A percentile compares a stretch with the other conserved stretches of the same genome.
phyloP scores from a whole-genome alignment of 2,329 filamentous ascomycete genomes.

The Neopestalotiopsis clavispora region DNA sequence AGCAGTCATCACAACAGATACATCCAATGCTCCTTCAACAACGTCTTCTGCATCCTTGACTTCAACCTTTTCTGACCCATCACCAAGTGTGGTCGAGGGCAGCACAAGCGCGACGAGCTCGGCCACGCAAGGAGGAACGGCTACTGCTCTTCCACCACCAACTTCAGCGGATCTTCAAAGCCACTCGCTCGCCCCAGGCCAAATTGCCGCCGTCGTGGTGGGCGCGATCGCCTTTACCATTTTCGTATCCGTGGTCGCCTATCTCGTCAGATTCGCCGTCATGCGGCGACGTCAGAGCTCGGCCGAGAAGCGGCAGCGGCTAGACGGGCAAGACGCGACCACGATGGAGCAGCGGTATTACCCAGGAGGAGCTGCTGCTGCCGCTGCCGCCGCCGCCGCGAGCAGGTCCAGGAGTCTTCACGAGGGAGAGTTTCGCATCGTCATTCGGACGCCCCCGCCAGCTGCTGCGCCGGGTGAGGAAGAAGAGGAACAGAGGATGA shows the following conservation, averaged over 20 bases:
- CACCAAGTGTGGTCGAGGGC: background rate
- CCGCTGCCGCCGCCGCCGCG: background rate
- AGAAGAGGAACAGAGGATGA: background rate
- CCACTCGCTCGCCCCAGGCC: background rate
- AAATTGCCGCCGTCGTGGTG: slow-evolving; percentile 7
- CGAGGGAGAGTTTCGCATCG: slow-evolving; percentile 7
- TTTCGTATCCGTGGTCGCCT: slow-evolving; percentile 1
- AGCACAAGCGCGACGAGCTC: background rate
- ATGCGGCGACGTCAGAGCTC: background rate
- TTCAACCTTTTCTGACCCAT: background rate
- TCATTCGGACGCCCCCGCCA: slow-evolving; percentile 2
- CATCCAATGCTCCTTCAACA: background rate
- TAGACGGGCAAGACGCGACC: background rate
- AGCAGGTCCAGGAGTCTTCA: background rate
- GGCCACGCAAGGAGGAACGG: background rate
- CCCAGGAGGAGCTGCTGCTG: background rate
- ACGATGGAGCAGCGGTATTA: background rate
- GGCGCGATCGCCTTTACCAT: background rate
- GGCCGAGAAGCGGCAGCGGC: background rate
- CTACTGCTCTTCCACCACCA: background rate
- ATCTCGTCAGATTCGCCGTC: background rate
- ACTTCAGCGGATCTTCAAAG: background rate
- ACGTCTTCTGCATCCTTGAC: background rate
- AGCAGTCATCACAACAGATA: background rate
- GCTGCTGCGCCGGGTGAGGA: too few species aligned